Base-by-base conservation (phyloP, 495 filamentous ascomycete genomes). In the Usnea hakonensis region DNA sequence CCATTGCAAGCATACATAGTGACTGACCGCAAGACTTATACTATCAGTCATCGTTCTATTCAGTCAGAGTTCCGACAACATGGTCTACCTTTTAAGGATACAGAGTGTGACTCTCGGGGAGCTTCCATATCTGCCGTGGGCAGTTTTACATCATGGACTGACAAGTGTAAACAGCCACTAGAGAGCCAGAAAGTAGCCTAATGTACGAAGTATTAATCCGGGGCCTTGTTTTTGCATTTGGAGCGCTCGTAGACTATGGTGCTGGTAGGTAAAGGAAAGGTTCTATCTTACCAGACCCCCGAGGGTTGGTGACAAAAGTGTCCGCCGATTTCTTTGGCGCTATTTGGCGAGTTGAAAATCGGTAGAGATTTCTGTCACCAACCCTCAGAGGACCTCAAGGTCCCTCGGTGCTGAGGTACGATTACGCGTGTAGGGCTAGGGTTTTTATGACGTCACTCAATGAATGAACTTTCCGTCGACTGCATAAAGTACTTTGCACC, bases 41-140 rank as follows among this genome's bases (percentile, higher is more conserved):
- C 56, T 71, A 66, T 77, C 68, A 68, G 70, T 67, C 65, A 64
- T 67, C 66, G 26, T 61, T n/a, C 16, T 56, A 44, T 48, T 60
- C 23, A 28, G 60, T 5, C 8, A 3, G 26, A 4, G 50, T 41
- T 14, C 35, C 6, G 32, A 38, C 60, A 61, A 41, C 52, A 41
- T 54, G 70, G 78, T 65, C 54, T 56, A 85, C 84, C 91, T 80
- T 96, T 97, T 32, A 97, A 73, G 58, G 90, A 95, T 40, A 97
- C 83, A 17, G 86, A 82, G 76, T 97, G 91, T 23, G 90, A 87
- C 68, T 89, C 89, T 70, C 90, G 78, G 81, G 46, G 41, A 37
- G 26, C 33, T 36, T 64, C 63, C 63, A 64, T 64, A 13, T 17
- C 38, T 43, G 48, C n/a, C 32, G 14, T 1, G 21, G 26, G 14